Percentiles rank a stretch among this genome's conserved stretches.
Conservation (phyloP, 768 basidiomycete species). For the Mycena floridula region DNA sequence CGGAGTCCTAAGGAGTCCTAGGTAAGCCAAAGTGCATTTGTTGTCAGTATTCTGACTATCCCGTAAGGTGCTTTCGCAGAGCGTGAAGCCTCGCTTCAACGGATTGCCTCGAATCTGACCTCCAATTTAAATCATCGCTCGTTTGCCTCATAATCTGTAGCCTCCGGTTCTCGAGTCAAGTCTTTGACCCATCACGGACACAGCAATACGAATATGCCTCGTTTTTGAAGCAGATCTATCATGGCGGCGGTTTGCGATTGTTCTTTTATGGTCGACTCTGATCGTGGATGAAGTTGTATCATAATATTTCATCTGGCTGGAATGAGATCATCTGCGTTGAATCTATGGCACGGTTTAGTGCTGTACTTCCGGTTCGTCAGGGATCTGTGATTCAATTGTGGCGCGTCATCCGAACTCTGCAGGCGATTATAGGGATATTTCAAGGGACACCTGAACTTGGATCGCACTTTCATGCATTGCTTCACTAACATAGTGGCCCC, state of each 20-base stretch:
- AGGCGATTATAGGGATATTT: no score
- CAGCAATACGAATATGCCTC: constrained; percentile 47
- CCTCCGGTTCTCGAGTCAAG: constrained; percentile 29
- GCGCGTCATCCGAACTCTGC: no score
- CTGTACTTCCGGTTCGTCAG: no score
- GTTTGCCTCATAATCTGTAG: constrained; percentile 50
- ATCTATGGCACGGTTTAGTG: no score
- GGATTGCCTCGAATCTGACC: constrained; percentile 42
- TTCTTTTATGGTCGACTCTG: no score
- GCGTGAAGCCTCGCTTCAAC: constrained; percentile 68
- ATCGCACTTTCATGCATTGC: no score
- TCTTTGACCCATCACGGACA: constrained; percentile 33
- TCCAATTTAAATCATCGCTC: constrained; percentile 65
- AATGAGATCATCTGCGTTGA: no score
- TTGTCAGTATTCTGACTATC: not conserved
- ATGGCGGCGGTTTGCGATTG: constrained; percentile 48
- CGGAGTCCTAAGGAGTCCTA: constrained; percentile 52
- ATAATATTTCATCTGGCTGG: no score
- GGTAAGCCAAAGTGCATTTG: constrained; percentile 26
- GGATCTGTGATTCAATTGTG: no score
- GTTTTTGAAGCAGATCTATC: constrained; percentile 37
- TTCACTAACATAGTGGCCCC: no score
- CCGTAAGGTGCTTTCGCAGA: constrained; percentile 81
- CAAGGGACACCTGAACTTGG: no score
- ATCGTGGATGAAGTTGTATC: no score